These are phyloP conservation scores for Aspergillus ibericus DNA, from an alignment of 2,329 filamentous ascomycete genomes.

Conservation along the genomic window DNA sequence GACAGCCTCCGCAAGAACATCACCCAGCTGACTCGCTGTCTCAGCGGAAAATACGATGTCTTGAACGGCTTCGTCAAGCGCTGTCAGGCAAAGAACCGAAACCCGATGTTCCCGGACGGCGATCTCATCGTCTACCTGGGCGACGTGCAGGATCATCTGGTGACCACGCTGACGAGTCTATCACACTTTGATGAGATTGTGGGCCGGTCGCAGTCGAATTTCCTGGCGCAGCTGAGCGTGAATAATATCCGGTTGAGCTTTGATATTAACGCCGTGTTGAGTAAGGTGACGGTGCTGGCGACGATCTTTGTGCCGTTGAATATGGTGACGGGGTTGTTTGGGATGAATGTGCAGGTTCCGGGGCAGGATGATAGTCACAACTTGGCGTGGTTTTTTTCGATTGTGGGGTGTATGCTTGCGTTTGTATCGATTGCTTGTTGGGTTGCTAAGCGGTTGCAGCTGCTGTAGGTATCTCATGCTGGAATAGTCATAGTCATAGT, in stretches of 20 bases:
- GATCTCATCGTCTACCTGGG: constrained; percentile 93
- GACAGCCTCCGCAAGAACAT: constrained; percentile 88
- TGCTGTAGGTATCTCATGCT: constrained; percentile 28
- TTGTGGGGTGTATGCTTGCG: constrained; percentile 43
- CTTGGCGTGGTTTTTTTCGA: constrained; percentile 50
- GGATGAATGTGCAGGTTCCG: constrained; percentile 52
- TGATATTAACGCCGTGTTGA: constrained; percentile 78
- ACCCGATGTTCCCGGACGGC: constrained; percentile 86
- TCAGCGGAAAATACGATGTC: constrained; percentile 94
- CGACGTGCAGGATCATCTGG: constrained; percentile 97
- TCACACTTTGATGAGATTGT: constrained; percentile 96
- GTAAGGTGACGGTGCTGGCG: constrained; percentile 90
- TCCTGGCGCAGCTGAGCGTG: constrained; percentile 87
- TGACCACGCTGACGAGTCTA: constrained; percentile 95
- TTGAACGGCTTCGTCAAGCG: constrained; percentile 95
- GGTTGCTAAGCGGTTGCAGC: constrained; percentile 34
- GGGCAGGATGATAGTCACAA: constrained; percentile 32
- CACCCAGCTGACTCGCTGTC: constrained; percentile 82
- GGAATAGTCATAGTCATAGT: no score
- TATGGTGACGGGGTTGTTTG: constrained; percentile 66
- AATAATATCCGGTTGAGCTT: constrained; percentile 86
- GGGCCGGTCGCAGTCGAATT: constrained; percentile 87
- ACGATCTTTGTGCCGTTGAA: constrained; percentile 93
- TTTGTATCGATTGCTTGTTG: constrained; percentile 39
- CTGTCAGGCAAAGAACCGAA: constrained; percentile 78